Base-by-base conservation (phyloP, 352 stramenopile species). In the Phytophthora quininea region DNA sequence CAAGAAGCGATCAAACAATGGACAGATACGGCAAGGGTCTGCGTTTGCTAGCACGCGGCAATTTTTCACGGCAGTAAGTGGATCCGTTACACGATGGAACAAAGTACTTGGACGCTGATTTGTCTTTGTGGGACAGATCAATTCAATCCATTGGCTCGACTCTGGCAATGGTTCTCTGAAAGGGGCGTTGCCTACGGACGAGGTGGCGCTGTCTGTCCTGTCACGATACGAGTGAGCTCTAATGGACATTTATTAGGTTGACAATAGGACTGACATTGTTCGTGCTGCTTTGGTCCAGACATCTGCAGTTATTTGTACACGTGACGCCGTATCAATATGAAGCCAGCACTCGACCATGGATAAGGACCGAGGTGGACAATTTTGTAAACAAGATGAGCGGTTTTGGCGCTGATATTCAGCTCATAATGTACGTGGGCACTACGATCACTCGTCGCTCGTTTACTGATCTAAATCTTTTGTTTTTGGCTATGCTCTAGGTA, bases 121-220 rank as follows among this genome's bases (percentile, higher is more conserved):
- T 69, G 9, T 62, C 1, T 51, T 12, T 40, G 35, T 62, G 62
- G n/a, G 14, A 4, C 49, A 85, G 78, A 60, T 91, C 19, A 58
- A 70, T 12, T 87, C 82, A 3, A 88, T 89, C 12, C 82, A 91
- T 54, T 91, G 82, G 82, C 58, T 89, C 5, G 82, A 91, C 60
- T 74, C 69, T 6, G 82, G 82, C 12, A 91, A 91, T 31, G 82
- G 82, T 3, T 86, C 76, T 8, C 64, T 80, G 35, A 56, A 64
- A 35, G 76, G 80, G 0, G 70, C 72, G 11, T 52, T 91, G 38
- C 82, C 82, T 3, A 69, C 54, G 0, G 54, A 81, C 7, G 67
- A 79, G 7, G 24, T 58, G 1, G 79, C 79, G 2, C 50, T 90
- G 15, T 46, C 61, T 2, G 69, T 75, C 11, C 73, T 89, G 11